Evolutionary conservation across 176 grass and related monocot genomes (phyloP).

Genomic region (Carex littledalei): DNA sequence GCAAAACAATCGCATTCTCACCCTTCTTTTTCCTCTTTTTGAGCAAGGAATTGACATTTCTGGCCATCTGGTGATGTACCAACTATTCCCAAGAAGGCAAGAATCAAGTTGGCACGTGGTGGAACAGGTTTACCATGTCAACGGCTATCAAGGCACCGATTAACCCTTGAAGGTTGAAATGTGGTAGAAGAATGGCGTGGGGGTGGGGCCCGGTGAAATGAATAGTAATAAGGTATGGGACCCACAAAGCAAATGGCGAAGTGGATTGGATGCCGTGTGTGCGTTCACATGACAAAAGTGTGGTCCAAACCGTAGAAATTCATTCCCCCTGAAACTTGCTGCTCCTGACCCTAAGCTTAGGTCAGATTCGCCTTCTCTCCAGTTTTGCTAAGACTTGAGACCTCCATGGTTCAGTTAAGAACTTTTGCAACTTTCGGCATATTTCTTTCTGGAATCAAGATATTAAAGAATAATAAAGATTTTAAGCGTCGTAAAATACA

Average conservation of each 20-base stretch:
- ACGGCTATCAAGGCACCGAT: not conserved
- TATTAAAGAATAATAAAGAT: not conserved
- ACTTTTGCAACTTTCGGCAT: not conserved
- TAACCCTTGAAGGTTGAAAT: not conserved
- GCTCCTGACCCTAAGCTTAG: not conserved
- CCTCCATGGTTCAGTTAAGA: not conserved
- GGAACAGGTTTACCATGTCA: not conserved
- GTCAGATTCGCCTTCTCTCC: not conserved
- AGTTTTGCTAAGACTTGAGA: not conserved
- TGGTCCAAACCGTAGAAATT: conserved; percentile 17
- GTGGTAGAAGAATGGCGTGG: not conserved
- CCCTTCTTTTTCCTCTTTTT: not conserved
- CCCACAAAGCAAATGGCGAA: conserved; percentile 1
- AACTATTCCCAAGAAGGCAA: not conserved
- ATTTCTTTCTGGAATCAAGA: not conserved
- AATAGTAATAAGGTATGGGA: not conserved
- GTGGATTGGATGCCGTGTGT: not conserved
- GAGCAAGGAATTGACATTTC: not conserved
- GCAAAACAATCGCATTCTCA: not conserved
- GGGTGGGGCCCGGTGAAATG: not conserved
- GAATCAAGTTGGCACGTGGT: conserved; percentile 12
- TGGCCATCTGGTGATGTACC: not conserved
- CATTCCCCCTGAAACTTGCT: conserved; percentile 28
- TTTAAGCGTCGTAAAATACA: not conserved
- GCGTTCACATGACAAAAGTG: conserved; percentile 29